Base-by-base conservation (phyloP, 2,329 filamentous ascomycete genomes). In the Stenocarpella maydis region DNA sequence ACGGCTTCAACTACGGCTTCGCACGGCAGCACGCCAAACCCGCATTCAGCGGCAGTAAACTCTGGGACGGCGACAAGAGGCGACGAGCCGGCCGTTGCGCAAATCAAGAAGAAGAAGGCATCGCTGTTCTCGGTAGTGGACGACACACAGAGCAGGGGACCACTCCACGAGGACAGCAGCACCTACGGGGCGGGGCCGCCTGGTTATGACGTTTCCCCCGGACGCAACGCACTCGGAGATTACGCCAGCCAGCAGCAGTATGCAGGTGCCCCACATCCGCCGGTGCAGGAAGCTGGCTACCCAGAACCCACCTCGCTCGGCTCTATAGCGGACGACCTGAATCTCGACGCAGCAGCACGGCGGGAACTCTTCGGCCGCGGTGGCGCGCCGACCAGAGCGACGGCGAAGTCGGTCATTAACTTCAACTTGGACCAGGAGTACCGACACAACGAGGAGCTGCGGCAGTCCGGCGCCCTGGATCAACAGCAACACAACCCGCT, bases 371-470 rank as follows among this genome's bases (percentile, higher is more conserved):
- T 98, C 77, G 95, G 95, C 1, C 91, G 95, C 6, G 79, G 80
- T 26, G 85, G 85, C 26, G 76, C 78, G 53, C 78, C 78, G n/a
- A 73, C 69, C 39, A 76, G 77, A 49, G 75, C 78, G 9, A 83
- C 87, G n/a, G 84, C 84, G 3, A 84, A 88, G n/a, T 90, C 88
- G 52, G 86, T 97, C 45, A 86, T 95, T 72, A 94, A 92, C 76
- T 97, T 98, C 86, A 93, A 97, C 81, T 95, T 94, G 73, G 94
- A 97, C 77, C 83, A 85, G 69, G 95, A 98, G 81, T 98, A 98
- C 79, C 88, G 87, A 28, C 89, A 92, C 75, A 98, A 98, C 79
- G 92, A 97, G 81, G 85, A 86, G 73, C 78, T 97, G 26, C 88
- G 93, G 14, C 87, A 90, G 21, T 83, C 88, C 61, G 91, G 92